phyloP scores from a whole-genome alignment of 2,329 filamentous ascomycete species.

The Aspergillus hortae region DNA sequence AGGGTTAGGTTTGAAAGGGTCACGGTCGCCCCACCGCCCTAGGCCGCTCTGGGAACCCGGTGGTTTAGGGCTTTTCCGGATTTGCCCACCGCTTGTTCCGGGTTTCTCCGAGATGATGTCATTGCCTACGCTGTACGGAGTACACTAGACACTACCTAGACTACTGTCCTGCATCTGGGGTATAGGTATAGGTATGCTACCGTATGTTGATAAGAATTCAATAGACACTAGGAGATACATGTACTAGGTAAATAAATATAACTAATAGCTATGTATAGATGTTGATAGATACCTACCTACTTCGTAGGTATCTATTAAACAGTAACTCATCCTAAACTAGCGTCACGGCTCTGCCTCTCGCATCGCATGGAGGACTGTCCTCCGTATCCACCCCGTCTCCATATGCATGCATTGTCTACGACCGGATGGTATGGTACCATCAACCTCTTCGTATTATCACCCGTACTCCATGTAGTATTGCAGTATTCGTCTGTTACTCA shows the following conservation, averaged over 20 bases:
- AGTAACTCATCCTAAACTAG: neutral
- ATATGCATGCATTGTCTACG: conserved; percentile 3
- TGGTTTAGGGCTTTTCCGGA: conserved; percentile 20
- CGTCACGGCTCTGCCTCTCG: neutral
- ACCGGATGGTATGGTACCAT: neutral
- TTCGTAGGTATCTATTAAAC: no score
- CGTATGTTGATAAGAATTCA: no score
- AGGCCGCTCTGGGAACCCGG: conserved; percentile 14
- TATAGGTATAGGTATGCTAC: no score
- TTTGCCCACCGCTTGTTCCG: conserved; percentile 19
- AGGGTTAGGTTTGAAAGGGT: conserved; percentile 4
- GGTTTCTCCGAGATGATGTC: conserved; percentile 10
- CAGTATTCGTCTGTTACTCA: no score
- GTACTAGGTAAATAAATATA: no score
- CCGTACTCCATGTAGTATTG: no score
- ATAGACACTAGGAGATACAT: no score
- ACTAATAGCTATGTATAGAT: no score
- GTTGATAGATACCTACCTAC: no score
- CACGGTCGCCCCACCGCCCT: conserved; percentile 2
- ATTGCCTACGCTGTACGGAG: neutral
- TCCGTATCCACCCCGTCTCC: conserved; percentile 12
- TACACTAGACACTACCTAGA: neutral
- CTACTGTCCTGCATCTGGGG: neutral
- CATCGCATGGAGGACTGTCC: conserved; percentile 21
- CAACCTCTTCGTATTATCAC: no score